Conservation (phyloP, 805 yeast genomes). For the Torulaspora maleeae region DNA sequence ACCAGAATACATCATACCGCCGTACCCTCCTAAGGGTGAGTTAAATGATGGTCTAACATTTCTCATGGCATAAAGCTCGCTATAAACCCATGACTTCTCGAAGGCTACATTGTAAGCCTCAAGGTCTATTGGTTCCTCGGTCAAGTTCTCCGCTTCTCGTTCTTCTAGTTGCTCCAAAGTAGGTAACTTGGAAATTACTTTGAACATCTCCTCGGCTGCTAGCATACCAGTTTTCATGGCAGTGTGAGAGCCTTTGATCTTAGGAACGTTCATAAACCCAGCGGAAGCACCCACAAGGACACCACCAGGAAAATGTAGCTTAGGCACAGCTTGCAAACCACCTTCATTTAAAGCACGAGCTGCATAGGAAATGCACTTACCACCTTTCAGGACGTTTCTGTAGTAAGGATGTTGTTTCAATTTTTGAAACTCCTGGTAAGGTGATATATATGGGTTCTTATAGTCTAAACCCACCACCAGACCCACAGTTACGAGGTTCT, state of each 20-base stretch:
- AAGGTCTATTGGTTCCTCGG: conserved; percentile 47
- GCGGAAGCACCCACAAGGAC: conserved; percentile 92
- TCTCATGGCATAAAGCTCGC: conserved; percentile 80
- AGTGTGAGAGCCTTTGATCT: conserved; percentile 95
- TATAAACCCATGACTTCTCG: conserved; percentile 75
- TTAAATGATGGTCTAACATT: conserved; percentile 91
- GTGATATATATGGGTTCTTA: conserved; percentile 89
- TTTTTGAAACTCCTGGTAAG: conserved; percentile 91
- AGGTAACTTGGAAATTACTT: conserved; percentile 44
- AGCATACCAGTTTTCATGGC: conserved; percentile 94
- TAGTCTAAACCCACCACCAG: conserved; percentile 94
- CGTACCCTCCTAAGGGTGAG: conserved; percentile 64
- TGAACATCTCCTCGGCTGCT: conserved; percentile 82
- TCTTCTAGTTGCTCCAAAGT: conserved; percentile 41
- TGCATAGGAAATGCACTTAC: conserved; percentile 88
- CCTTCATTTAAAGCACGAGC: conserved; percentile 98
- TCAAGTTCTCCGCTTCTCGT: conserved; percentile 37
- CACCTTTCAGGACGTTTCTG: conserved; percentile 68
- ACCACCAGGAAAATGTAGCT: conserved; percentile 92
- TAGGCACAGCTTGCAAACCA: conserved; percentile 90
- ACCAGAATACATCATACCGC: conserved; percentile 84
- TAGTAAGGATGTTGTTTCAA: conserved; percentile 92
- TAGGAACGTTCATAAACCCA: conserved; percentile 95
- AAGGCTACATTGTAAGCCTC: conserved; percentile 58
- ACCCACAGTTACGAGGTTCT: conserved; percentile 85